phyloP scores from a whole-genome alignment of 2,329 filamentous ascomycete genomes.

The Pseudogymnoascus sp. region DNA sequence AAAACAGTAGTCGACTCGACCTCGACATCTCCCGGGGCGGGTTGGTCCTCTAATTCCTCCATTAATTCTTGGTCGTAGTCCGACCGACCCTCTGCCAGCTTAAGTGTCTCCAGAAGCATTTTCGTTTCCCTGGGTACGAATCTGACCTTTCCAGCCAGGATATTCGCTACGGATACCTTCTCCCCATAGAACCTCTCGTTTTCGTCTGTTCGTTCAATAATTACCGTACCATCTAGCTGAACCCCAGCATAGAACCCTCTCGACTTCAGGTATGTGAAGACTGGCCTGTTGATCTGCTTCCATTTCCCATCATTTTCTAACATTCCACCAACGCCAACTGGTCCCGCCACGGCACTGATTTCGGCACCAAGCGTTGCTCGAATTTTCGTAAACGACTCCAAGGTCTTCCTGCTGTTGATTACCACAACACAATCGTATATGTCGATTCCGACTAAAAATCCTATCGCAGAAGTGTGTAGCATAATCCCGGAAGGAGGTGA shows the following conservation, averaged over 20 bases:
- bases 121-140: constrained; percentile 33
- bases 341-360: constrained; percentile 66
- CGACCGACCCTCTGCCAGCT: constrained; percentile 73
- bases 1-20: constrained; percentile 48
- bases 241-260: constrained; percentile 82
- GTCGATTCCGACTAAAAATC: constrained; percentile 84
- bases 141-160: constrained; percentile 36
- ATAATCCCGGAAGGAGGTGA: constrained; percentile 85
- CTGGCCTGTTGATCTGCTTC: constrained; percentile 57
- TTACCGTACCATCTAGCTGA: constrained; percentile 76
- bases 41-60: constrained; percentile 51
- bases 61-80: constrained; percentile 64
- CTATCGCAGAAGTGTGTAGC: constrained; percentile 79
- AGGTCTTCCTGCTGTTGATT: constrained; percentile 75
- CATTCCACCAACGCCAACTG: constrained; percentile 65
- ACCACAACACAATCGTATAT: constrained; percentile 94
- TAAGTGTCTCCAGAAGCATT: constrained; percentile 60
- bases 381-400: constrained; percentile 75
- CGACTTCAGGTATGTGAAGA: constrained; percentile 84
- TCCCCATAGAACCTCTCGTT: constrained; percentile 80
- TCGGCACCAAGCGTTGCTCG: constrained; percentile 75
- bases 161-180: constrained; percentile 51
- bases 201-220: constrained; percentile 79
- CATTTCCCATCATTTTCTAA: constrained; percentile 28
- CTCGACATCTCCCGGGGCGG: constrained; percentile 68